phyloP scores from a whole-genome alignment of 2,329 filamentous ascomycete species.

The Aureobasidium sp. region DNA sequence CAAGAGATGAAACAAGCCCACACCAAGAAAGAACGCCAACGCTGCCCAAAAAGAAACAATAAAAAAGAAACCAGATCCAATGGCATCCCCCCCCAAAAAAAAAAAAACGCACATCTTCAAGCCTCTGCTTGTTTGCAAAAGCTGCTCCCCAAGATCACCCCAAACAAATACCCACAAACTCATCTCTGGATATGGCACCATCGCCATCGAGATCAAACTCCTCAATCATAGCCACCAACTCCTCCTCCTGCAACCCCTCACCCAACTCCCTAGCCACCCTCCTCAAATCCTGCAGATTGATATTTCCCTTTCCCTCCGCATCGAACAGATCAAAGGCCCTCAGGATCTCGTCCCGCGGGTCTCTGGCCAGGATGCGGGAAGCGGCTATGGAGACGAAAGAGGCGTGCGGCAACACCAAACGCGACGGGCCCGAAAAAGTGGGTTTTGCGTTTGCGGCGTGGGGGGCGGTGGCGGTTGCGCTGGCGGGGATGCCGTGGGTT shows the following conservation, averaged over 20 bases:
- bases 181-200: constrained; percentile 59
- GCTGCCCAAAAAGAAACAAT: background rate
- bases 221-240: constrained; percentile 92
- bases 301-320: constrained; percentile 80
- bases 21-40: background rate
- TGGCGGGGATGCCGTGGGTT: constrained; percentile 60
- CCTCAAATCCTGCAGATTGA: constrained; percentile 79
- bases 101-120: background rate
- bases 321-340: constrained; percentile 92
- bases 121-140: too few relatives aligned
- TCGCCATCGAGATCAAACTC: constrained; percentile 95
- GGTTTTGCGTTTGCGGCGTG: constrained; percentile 33
- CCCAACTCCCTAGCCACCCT: constrained; percentile 84
- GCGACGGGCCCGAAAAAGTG: constrained; percentile 39
- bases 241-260: constrained; percentile 85
- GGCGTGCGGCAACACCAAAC: constrained; percentile 62
- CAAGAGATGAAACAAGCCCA: too few relatives aligned
- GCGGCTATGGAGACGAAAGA: constrained; percentile 68
- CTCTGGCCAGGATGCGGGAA: constrained; percentile 67
- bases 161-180: constrained; percentile 59
- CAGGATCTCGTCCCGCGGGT: constrained; percentile 84
- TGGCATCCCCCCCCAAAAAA: background rate
- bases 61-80: background rate
- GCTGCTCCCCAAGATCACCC: constrained; percentile 20
- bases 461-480: constrained; percentile 13